phyloP scores from a whole-genome alignment of 805 yeast species.

The Candida awuae region DNA sequence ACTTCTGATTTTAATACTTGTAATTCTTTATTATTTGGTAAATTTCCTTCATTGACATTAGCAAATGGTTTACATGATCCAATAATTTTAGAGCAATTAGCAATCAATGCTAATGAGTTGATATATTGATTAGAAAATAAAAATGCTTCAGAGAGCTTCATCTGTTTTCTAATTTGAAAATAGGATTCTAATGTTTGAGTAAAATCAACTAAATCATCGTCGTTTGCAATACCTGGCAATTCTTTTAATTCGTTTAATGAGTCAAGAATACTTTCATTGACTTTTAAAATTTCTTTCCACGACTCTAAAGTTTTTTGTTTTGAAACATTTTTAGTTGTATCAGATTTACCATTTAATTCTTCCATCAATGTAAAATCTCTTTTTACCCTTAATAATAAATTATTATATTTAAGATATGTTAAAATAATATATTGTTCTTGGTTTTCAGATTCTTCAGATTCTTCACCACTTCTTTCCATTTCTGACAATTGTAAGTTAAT shows the following conservation, averaged over 20 bases:
- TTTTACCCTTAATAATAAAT: slow-evolving; percentile 55
- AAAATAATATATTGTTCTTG: slow-evolving; percentile 68
- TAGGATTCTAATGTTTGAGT: slow-evolving; percentile 42
- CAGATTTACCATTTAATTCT: slow-evolving; percentile 27
- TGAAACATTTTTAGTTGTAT: slow-evolving; percentile 16
- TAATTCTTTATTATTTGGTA: slow-evolving; percentile 34
- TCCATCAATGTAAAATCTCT: slow-evolving; percentile 51
- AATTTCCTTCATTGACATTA: slow-evolving; percentile 23
- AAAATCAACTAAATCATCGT: slow-evolving; percentile 54
- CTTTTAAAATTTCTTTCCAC: slow-evolving; percentile 38
- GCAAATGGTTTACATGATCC: slow-evolving; percentile 1
- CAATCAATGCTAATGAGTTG: slow-evolving; percentile 41
- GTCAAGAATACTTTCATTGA: slow-evolving; percentile 43
- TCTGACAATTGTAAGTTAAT: slow-evolving; percentile 51
- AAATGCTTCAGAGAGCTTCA: slow-evolving; percentile 39
- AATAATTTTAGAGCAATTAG: slow-evolving; percentile 23
- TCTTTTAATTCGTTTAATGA: slow-evolving; percentile 58
- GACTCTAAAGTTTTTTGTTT: slow-evolving; percentile 23
- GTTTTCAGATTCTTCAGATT: slow-evolving; percentile 44
- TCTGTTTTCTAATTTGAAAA: slow-evolving; percentile 38
- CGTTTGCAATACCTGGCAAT: slow-evolving; percentile 88
- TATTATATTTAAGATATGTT: slow-evolving; percentile 67
- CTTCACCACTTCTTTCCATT: slow-evolving; percentile 39
- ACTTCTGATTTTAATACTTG: slow-evolving; percentile 18
- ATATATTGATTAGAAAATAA: slow-evolving; percentile 32